Evolutionary conservation across 169 alveolate genomes (phyloP), one percentile per base, ranked within the genome.

Genomic region (Theileria annulata): DNA sequence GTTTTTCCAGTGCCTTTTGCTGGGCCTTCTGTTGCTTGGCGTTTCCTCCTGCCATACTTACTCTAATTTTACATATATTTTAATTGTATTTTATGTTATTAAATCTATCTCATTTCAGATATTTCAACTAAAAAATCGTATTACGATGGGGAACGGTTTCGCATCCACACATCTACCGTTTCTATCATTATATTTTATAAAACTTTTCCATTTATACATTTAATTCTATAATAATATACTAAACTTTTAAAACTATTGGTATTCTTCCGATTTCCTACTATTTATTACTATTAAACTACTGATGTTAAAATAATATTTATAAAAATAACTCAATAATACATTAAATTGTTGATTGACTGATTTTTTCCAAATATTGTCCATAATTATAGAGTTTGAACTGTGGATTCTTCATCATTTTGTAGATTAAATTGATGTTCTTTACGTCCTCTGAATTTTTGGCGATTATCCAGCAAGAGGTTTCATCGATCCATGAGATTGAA

Each of bases 1-100:
- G 95, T 91, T 97, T 98, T 79, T 96, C 96, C 77, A 95, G 96
- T 23, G 97, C 96, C 81, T 95, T 95, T 90, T 96, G 97, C 82
- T 92, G 94, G 68, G 91, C 96, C 89, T 88, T 88, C 72, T 92
- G 94, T 78, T 92, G 93, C 92, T 91, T 92, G 60, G 98, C 95
- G 74, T 92, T 82, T 91, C 90, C 94, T 58, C 86, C 90, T 0
- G 85, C 84, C 86, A 77, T 76, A 15, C 21, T 69, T 47, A 1
- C 48, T 37, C 37, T 13, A 21, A 37, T 12, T 56, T 56, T 59
- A 59, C 37, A 59, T 30, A 59, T 30, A 59, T 59, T 10, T 59
- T 28, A 59, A 59, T 28, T 59, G 15, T 59, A 27, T 59, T 59
- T 59, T 59, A 59, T n/a, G 2, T 59, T 30, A 59, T 3, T 59